A percentile compares a stretch with the other conserved stretches of the same genome.
Evolutionary conservation across 2,329 filamentous ascomycete genomes (phyloP).

Genomic region (Exophiala spinifera): DNA sequence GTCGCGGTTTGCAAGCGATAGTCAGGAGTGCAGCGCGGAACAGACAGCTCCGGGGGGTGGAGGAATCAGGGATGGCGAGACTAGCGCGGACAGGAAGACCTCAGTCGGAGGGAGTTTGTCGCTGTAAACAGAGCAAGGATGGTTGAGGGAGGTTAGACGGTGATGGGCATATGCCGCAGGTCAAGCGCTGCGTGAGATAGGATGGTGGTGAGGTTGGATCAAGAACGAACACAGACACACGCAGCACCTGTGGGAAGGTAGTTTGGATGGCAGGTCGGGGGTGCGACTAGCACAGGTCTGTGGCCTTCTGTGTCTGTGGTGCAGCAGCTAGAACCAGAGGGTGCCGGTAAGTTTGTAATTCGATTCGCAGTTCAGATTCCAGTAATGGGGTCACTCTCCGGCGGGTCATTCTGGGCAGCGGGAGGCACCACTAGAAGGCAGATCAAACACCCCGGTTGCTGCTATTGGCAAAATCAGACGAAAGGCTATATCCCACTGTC

Average conservation of each 20-base stretch:
- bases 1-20: slow-evolving; percentile 22
- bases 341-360: background rate
- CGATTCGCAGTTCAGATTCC: slow-evolving; percentile 1
- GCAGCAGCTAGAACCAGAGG: background rate
- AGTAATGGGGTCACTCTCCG: slow-evolving; percentile 8
- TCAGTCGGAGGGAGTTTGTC: background rate
- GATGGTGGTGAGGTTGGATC: slow-evolving; percentile 20
- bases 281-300: background rate
- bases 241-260: slow-evolving; percentile 5
- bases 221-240: slow-evolving; percentile 2
- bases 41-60: slow-evolving; percentile 23
- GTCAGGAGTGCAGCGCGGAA: slow-evolving; percentile 15
- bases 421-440: slow-evolving; percentile 4
- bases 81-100: slow-evolving; percentile 5
- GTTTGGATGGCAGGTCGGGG: slow-evolving; percentile 8
- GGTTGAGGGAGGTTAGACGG: background rate
- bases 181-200: background rate
- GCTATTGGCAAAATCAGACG: background rate
- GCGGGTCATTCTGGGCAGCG: slow-evolving; percentile 6
- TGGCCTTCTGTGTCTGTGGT: background rate
- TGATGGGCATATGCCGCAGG: background rate
- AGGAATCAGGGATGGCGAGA: slow-evolving; percentile 22
- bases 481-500: no score
- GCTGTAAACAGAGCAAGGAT: background rate
- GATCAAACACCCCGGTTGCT: slow-evolving; percentile 1